Conservation (phyloP, 371 early-diverging fungal genomes). For the Homolaphlyctis polyrhiza region DNA sequence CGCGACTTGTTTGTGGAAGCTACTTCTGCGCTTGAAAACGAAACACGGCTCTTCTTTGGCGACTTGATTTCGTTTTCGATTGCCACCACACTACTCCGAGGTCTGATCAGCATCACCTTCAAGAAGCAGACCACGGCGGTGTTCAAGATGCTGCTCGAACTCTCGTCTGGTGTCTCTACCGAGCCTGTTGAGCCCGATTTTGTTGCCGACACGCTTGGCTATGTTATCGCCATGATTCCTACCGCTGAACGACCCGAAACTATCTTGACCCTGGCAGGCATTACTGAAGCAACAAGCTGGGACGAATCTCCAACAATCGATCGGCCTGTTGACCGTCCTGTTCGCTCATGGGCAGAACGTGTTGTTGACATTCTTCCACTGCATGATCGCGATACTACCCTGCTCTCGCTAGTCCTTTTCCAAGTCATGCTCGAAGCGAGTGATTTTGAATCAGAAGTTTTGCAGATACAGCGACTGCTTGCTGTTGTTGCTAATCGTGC, state of each 20-base stretch:
- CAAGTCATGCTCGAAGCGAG: constrained; percentile 5
- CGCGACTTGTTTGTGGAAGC: constrained; percentile 65
- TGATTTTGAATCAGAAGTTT: constrained; percentile 77
- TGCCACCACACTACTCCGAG: constrained; percentile 75
- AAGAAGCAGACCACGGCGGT: constrained; percentile 68
- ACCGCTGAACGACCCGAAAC: constrained; percentile 60
- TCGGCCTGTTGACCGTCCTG: no score
- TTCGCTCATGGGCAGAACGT: no score
- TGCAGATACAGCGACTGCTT: constrained; percentile 78
- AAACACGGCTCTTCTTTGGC: constrained; percentile 75
- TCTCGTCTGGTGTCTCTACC: constrained; percentile 30
- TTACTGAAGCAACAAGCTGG: no score
- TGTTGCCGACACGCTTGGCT: constrained; percentile 64
- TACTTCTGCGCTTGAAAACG: constrained; percentile 62
- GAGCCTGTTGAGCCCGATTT: constrained; percentile 30
- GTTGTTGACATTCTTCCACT: constrained; percentile 8
- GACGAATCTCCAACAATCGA: no score
- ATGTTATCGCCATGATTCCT: constrained; percentile 68
- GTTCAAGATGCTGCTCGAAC: constrained; percentile 65
- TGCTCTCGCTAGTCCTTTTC: neutral
- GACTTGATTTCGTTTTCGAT: constrained; percentile 83
- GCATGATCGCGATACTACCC: constrained; percentile 1
- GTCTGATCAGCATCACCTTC: constrained; percentile 68
- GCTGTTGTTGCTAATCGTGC: constrained; percentile 71
- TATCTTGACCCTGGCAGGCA: constrained; percentile 38